phyloP scores from a whole-genome alignment of 2,329 filamentous ascomycete genomes.

The Volutella citrinella region DNA sequence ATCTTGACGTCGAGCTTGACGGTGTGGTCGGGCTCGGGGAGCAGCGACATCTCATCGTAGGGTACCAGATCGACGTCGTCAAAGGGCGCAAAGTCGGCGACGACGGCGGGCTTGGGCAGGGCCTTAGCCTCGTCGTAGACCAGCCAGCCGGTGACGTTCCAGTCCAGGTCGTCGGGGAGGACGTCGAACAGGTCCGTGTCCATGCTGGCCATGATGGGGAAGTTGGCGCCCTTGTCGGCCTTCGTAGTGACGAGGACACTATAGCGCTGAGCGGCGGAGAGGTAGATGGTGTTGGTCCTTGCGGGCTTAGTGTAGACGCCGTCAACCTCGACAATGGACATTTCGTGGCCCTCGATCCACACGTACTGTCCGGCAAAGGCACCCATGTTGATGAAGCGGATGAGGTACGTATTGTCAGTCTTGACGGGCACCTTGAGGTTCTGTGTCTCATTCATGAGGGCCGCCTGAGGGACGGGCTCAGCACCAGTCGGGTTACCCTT shows the following conservation, averaged over 20 bases:
- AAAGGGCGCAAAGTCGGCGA: conserved; percentile 64
- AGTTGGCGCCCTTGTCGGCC: conserved; percentile 60
- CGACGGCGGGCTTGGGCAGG: conserved; percentile 47
- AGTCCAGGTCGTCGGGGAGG: conserved; percentile 65
- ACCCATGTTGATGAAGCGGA: conserved; percentile 70
- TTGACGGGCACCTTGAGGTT: conserved; percentile 57
- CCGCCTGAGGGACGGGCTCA: conserved; percentile 65
- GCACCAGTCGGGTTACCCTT: conserved; percentile 55
- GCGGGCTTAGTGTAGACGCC: conserved; percentile 64
- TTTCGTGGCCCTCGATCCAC: conserved; percentile 65
- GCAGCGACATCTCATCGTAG: conserved; percentile 60
- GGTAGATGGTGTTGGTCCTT: conserved; percentile 61
- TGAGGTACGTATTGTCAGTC: conserved; percentile 68
- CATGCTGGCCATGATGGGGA: conserved; percentile 67
- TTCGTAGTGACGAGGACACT: conserved; percentile 62
- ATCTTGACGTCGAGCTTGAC: conserved; percentile 64
- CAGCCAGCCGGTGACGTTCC: conserved; percentile 63
- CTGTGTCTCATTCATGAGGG: conserved; percentile 69
- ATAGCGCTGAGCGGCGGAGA: conserved; percentile 65
- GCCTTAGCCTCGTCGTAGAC: conserved; percentile 49
- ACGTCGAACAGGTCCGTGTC: conserved; percentile 67
- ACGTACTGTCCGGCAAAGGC: conserved; percentile 67
- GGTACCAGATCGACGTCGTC: conserved; percentile 75
- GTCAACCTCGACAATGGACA: conserved; percentile 71
- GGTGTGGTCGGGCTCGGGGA: conserved; percentile 59